These are phyloP conservation scores for Macrocybe gigantea DNA, from an alignment of 768 basidiomycete genomes.

Conservation along the genomic window DNA sequence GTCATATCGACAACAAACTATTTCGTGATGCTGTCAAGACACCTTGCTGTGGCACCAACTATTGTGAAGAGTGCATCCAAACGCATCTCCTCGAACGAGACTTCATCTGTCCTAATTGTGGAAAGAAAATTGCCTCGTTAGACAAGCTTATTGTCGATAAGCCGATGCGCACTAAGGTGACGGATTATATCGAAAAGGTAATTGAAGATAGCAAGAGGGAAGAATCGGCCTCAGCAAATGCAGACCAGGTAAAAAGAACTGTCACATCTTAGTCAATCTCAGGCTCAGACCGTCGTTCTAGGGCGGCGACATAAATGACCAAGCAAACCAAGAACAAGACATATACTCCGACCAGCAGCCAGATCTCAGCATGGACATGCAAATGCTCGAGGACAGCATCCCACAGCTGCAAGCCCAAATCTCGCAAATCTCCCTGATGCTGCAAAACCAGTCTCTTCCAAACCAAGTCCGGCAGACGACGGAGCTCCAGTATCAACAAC, in stretches of 20 bases:
- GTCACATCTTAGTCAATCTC: background rate
- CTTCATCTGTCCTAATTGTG: constrained; percentile 90
- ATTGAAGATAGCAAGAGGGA: constrained; percentile 75
- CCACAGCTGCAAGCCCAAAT: constrained; percentile 84
- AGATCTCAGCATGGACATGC: constrained; percentile 58
- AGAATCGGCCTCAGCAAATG: constrained; percentile 22
- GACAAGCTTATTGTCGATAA: constrained; percentile 84
- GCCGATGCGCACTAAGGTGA: constrained; percentile 69
- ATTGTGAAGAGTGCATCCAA: constrained; percentile 97
- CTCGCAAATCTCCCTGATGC: constrained; percentile 69
- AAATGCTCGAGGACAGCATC: constrained; percentile 67
- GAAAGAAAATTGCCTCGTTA: constrained; percentile 80
- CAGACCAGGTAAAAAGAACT: constrained; percentile 30
- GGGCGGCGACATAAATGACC: constrained; percentile 12
- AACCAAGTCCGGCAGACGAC: constrained; percentile 70
- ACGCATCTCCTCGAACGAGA: constrained; percentile 91
- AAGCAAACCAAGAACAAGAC: constrained; percentile 43
- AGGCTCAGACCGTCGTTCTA: constrained; percentile 3
- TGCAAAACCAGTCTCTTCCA: constrained; percentile 74
- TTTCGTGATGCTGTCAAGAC: constrained; percentile 93
- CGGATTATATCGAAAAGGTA: constrained; percentile 76
- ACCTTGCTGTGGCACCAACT: constrained; percentile 86
- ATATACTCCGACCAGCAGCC: constrained; percentile 71
- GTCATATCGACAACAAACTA: constrained; percentile 89
- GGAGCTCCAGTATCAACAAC: constrained; percentile 77